A percentile compares a stretch with the other conserved stretches of the same genome.
These are phyloP conservation scores for Nitzschia sp. DNA, from an alignment of 108 stramenopile genomes.

Conservation along the genomic window DNA sequence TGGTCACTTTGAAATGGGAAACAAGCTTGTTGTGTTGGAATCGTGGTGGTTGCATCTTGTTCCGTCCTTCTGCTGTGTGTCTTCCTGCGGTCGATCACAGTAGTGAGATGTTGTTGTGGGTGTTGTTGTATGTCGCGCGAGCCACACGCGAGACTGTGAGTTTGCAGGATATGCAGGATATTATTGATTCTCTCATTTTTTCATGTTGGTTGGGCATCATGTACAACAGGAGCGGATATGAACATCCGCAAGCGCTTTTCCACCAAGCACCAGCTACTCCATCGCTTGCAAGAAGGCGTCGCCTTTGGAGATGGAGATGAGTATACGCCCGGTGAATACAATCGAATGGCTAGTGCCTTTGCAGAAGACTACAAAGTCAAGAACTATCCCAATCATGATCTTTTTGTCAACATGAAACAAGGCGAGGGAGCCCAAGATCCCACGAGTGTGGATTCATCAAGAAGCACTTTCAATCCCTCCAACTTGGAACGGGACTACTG, in stretches of 20 bases:
- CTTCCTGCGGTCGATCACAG: too few species aligned
- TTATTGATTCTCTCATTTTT: too few species aligned
- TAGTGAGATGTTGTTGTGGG: too few species aligned
- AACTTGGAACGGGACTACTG: conserved; percentile 94
- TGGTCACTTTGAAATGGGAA: too few species aligned
- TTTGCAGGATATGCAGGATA: too few species aligned
- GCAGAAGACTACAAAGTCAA: conserved; percentile 63
- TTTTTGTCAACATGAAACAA: conserved; percentile 18
- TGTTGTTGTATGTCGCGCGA: too few species aligned
- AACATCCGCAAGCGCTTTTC: conserved; percentile 63
- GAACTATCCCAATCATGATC: conserved; percentile 55
- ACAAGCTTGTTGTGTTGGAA: too few species aligned
- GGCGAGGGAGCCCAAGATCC: conserved; percentile 8
- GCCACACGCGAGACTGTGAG: too few species aligned
- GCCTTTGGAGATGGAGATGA: conserved; percentile 91
- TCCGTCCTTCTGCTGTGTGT: too few species aligned
- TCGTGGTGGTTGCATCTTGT: too few species aligned
- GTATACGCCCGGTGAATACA: conserved; percentile 78
- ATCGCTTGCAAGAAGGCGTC: conserved; percentile 85
- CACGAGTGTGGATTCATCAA: conserved; percentile 2
- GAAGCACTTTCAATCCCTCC: conserved; percentile 47
- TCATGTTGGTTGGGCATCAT: too few species aligned
- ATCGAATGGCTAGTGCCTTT: conserved; percentile 59
- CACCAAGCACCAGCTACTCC: conserved; percentile 82
- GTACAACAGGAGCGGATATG: conserved; percentile 52